Percentiles rank a stretch among this genome's conserved stretches.
phyloP scores from a whole-genome alignment of 2,329 filamentous ascomycete species.

The Xenoacremonium recifei region DNA sequence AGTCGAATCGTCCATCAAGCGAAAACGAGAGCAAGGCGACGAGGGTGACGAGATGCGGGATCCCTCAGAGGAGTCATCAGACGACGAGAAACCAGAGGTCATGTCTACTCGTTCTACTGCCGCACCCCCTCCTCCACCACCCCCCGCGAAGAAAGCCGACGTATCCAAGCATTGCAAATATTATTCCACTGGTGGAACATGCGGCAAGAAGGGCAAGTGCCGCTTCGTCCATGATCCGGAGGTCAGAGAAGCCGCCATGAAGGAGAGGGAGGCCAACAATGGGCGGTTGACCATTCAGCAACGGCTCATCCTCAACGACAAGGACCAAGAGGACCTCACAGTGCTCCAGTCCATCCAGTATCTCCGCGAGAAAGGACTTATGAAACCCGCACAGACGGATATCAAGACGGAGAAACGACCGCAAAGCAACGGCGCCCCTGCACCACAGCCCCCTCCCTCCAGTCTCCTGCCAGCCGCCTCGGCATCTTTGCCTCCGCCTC shows the following conservation, averaged over 20 bases:
- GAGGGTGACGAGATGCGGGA: conserved; percentile 65
- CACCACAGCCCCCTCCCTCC: conserved; percentile 17
- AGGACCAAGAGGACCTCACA: conserved; percentile 65
- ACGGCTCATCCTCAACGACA: conserved; percentile 64
- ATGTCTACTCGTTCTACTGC: conserved; percentile 47
- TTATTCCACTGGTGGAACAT: conserved; percentile 66
- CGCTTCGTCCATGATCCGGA: conserved; percentile 67
- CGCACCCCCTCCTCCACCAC: conserved; percentile 32
- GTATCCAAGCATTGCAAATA: conserved; percentile 69
- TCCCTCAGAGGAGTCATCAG: conserved; percentile 50
- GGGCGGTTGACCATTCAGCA: conserved; percentile 66
- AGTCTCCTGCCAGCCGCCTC: conserved; percentile 38
- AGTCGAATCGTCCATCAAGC: conserved; percentile 68
- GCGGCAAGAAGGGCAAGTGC: conserved; percentile 74
- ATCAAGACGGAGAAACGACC: conserved; percentile 15
- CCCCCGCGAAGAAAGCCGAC: conserved; percentile 57
- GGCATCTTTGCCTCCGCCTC: conserved; percentile 36
- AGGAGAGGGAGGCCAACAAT: conserved; percentile 63
- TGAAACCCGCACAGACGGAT: conserved; percentile 30
- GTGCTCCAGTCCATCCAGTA: conserved; percentile 66
- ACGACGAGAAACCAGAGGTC: conserved; percentile 59
- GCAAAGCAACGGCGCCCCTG: conserved; percentile 13
- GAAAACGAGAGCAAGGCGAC: conserved; percentile 66
- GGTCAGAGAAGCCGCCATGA: conserved; percentile 61
- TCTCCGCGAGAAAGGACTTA: conserved; percentile 58